phyloP scores from a whole-genome alignment of 345 rosid genomes.

The Boechera retrofracta region DNA sequence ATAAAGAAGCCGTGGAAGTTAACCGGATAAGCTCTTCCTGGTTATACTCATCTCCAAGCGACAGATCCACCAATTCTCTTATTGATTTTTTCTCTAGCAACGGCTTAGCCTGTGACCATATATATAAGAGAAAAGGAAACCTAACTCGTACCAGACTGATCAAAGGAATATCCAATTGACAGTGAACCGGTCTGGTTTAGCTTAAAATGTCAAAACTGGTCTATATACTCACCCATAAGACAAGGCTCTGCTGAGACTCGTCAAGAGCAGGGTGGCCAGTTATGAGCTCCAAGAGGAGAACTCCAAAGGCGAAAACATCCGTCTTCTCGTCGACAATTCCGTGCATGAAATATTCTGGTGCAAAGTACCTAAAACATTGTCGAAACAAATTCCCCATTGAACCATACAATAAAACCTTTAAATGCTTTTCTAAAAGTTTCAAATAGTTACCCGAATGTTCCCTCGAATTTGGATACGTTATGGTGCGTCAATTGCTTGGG shows the following conservation, averaged over 20 bases:
- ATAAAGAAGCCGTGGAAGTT: slow-evolving; percentile 76
- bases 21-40: slow-evolving; percentile 69
- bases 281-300: slow-evolving; percentile 86
- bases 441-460: slow-evolving; percentile 80
- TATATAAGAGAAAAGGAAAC: slow-evolving; percentile 17
- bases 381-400: slow-evolving; percentile 3
- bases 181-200: slow-evolving; percentile 10
- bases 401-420: background rate
- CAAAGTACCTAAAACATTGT: slow-evolving; percentile 66
- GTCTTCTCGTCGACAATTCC: slow-evolving; percentile 96
- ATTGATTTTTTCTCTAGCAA: slow-evolving; percentile 62
- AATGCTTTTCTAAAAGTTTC: background rate
- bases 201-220: slow-evolving; percentile 22
- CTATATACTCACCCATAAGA: slow-evolving; percentile 66
- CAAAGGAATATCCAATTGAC: background rate
- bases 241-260: slow-evolving; percentile 69
- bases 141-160: slow-evolving; percentile 11
- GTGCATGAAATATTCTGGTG: slow-evolving; percentile 94
- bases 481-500: slow-evolving; percentile 84
- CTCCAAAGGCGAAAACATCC: slow-evolving; percentile 88
- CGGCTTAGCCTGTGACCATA: slow-evolving; percentile 72
- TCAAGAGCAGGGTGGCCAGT: slow-evolving; percentile 81
- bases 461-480: slow-evolving; percentile 88
- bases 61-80: slow-evolving; percentile 66
- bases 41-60: slow-evolving; percentile 59